Conservation (phyloP, 2,329 filamentous ascomycete species). For the Penicillium sp. region DNA sequence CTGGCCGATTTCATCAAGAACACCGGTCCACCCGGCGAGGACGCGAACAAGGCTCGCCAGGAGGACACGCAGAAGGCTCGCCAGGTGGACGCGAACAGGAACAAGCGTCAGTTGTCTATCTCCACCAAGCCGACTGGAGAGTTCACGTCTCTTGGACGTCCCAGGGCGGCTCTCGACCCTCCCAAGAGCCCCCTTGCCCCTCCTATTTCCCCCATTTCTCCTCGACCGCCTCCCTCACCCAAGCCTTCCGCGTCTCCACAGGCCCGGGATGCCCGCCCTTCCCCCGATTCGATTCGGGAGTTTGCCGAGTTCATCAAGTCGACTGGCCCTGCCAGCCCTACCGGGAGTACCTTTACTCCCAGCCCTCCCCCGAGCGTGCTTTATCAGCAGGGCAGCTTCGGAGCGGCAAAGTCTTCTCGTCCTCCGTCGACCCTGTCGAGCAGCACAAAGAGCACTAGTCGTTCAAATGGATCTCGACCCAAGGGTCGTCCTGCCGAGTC, state of each 20-base stretch:
- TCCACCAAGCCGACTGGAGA: constrained; percentile 19
- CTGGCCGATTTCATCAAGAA: constrained; percentile 39
- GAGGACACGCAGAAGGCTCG: constrained; percentile 10
- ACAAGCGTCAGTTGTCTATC: constrained; percentile 19
- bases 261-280: constrained; percentile 69
- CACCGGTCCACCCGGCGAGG: constrained; percentile 31
- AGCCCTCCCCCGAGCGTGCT: not conserved
- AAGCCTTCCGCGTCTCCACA: constrained; percentile 29
- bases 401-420: constrained; percentile 8
- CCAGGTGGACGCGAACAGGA: not conserved
- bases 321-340: constrained; percentile 58
- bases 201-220: constrained; percentile 17
- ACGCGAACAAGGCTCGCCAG: constrained; percentile 10
- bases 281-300: constrained; percentile 68
- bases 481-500: constrained; percentile 29
- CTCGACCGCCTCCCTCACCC: constrained; percentile 13
- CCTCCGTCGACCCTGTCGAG: constrained; percentile 14
- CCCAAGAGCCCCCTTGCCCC: constrained; percentile 17
- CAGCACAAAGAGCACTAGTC: constrained; percentile 10
- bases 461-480: constrained; percentile 13
- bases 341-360: not conserved
- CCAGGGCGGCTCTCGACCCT: constrained; percentile 20
- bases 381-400: not conserved
- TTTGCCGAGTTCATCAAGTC: constrained; percentile 87
- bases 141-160: constrained; percentile 15